phyloP scores from a whole-genome alignment of 768 basidiomycete species.

The Flagelloscypha sp. region DNA sequence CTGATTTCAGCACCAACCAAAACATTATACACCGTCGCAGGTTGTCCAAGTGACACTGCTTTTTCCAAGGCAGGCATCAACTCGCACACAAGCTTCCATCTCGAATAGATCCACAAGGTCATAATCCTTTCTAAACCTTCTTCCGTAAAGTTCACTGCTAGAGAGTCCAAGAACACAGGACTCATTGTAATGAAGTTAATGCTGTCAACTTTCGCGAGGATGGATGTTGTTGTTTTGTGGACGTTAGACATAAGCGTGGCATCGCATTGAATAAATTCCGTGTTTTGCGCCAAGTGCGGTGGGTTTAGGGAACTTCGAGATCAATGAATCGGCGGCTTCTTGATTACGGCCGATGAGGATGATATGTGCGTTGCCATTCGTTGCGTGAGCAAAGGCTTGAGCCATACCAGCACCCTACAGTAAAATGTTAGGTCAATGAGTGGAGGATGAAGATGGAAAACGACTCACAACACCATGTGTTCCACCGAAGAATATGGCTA shows the following conservation, averaged over 20 bases:
- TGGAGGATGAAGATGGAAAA: no score
- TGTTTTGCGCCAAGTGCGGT: slow-evolving; percentile 11
- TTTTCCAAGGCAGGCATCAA: slow-evolving; percentile 21
- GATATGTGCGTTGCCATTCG: slow-evolving; percentile 28
- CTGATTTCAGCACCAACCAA: slow-evolving; percentile 22
- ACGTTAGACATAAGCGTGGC: slow-evolving; percentile 25
- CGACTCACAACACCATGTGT: slow-evolving; percentile 12
- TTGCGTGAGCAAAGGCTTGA: slow-evolving; percentile 25
- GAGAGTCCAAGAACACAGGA: slow-evolving; percentile 19
- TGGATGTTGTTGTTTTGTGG: slow-evolving; percentile 15
- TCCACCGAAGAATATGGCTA: slow-evolving; percentile 9
- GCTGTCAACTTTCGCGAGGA: slow-evolving; percentile 19
- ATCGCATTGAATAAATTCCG: slow-evolving; percentile 27
- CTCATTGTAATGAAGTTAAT: slow-evolving; percentile 26
- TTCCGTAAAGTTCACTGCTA: slow-evolving; percentile 22
- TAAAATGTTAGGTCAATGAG: no score
- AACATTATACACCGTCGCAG: slow-evolving; percentile 25
- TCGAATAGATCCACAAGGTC: slow-evolving; percentile 25
- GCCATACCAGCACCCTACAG: slow-evolving; percentile 36
- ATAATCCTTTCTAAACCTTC: slow-evolving; percentile 28
- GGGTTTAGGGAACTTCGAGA: slow-evolving; percentile 21
- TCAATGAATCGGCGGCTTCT: slow-evolving; percentile 21
- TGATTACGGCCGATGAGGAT: slow-evolving; percentile 26
- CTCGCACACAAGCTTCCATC: slow-evolving; percentile 28
- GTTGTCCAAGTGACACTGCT: slow-evolving; percentile 24